These are phyloP conservation scores for Daucus carota DNA, from an alignment of 129 eudicot genomes.

Conservation along the genomic window DNA sequence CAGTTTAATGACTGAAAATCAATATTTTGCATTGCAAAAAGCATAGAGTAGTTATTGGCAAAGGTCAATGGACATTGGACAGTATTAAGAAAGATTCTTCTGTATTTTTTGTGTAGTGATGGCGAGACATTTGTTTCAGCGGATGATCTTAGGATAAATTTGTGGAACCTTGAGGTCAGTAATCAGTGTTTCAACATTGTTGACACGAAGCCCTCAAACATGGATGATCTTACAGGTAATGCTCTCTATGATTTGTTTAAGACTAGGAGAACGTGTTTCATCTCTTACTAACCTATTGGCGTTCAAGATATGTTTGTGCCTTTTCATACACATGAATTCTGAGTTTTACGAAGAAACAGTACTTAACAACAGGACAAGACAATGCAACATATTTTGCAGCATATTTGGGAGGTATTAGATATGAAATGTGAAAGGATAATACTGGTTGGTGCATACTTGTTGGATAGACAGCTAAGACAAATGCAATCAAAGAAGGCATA, in stretches of 20 bases:
- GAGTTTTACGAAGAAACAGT: background rate
- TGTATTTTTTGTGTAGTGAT: slow-evolving; percentile 51
- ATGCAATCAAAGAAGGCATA: background rate
- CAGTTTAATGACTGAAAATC: background rate
- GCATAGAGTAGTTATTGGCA: background rate
- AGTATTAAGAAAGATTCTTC: background rate
- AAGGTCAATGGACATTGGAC: background rate
- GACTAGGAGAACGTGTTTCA: background rate
- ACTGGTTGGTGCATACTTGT: background rate
- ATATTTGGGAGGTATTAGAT: too few species aligned
- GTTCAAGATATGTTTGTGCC: background rate
- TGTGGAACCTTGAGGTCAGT: slow-evolving; percentile 88
- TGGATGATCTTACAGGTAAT: slow-evolving; percentile 92
- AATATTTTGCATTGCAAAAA: background rate
- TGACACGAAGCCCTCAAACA: slow-evolving; percentile 78
- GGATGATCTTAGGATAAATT: slow-evolving; percentile 76
- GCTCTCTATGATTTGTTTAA: background rate
- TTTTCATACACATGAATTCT: background rate
- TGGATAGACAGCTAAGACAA: background rate
- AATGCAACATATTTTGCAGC: background rate
- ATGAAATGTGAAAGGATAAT: background rate
- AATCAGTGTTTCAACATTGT: slow-evolving; percentile 80
- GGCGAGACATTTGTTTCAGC: slow-evolving; percentile 84
- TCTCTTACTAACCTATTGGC: background rate
- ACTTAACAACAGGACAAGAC: background rate